phyloP scores from a whole-genome alignment of 1,139 yeast species.

The Geotrichum klebahnii region DNA sequence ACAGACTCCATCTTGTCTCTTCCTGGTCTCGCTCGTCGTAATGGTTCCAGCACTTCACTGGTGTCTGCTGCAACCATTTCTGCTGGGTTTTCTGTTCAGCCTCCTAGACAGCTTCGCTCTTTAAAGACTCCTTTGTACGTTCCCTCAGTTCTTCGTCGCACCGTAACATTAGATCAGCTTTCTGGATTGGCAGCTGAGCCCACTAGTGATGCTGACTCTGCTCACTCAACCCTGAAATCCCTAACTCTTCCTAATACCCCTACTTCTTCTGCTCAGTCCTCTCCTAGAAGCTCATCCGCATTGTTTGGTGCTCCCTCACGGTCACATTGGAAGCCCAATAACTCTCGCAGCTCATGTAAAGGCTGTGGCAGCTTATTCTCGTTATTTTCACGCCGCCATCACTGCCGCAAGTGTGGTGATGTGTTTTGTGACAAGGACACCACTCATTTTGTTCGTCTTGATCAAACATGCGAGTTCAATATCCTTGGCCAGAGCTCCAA shows the following conservation, averaged over 20 bases:
- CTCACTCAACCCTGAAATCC: slow-evolving; percentile 21
- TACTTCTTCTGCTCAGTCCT: too few relatives aligned
- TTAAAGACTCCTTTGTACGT: slow-evolving; percentile 81
- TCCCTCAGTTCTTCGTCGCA: slow-evolving; percentile 80
- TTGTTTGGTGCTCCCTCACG: slow-evolving; percentile 46
- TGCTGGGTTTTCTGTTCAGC: slow-evolving; percentile 14
- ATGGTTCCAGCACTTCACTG: background rate
- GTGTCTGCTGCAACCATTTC: background rate
- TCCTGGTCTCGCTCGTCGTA: slow-evolving; percentile 9
- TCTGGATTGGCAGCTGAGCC: background rate
- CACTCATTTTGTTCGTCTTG: slow-evolving; percentile 50
- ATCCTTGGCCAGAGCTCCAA: slow-evolving; percentile 69
- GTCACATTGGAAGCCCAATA: slow-evolving; percentile 79
- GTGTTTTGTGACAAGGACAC: slow-evolving; percentile 75
- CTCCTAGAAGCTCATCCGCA: background rate
- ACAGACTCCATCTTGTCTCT: background rate
- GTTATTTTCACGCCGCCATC: slow-evolving; percentile 78
- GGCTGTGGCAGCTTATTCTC: slow-evolving; percentile 48
- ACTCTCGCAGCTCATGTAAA: slow-evolving; percentile 58
- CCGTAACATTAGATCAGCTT: slow-evolving; percentile 34
- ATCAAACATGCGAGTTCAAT: slow-evolving; percentile 70
- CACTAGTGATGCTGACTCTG: slow-evolving; percentile 39
- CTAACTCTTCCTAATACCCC: too few relatives aligned
- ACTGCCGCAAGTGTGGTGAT: slow-evolving; percentile 91
- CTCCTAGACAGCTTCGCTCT: slow-evolving; percentile 36